phyloP scores from a whole-genome alignment of 164 flowering plant genomes.

The Liquidambar formosana region DNA sequence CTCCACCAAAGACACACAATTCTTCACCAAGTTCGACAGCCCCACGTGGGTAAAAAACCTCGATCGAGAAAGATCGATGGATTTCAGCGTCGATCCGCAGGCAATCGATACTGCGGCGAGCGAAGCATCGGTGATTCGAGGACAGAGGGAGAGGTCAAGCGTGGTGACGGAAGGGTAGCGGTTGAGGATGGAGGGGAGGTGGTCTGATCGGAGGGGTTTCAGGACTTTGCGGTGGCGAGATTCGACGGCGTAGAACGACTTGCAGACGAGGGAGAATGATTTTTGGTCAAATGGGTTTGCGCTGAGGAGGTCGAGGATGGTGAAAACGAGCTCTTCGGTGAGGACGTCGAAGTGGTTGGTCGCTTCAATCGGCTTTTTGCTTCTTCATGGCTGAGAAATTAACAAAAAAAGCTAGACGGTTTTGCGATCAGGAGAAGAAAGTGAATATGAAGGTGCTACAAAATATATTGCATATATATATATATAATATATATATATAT shows the following conservation, averaged over 20 bases:
- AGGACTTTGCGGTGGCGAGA: constrained; percentile 48
- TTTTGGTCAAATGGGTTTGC: constrained; percentile 43
- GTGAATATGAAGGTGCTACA: neutral
- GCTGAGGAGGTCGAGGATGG: constrained; percentile 46
- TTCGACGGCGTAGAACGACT: constrained; percentile 44
- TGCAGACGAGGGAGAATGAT: constrained; percentile 52
- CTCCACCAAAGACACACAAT: constrained; percentile 58
- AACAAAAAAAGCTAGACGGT: no score
- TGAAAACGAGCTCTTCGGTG: constrained; percentile 56
- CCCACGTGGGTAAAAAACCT: constrained; percentile 55
- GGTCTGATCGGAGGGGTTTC: constrained; percentile 48
- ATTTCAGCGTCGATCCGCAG: constrained; percentile 32
- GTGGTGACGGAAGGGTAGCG: constrained; percentile 49
- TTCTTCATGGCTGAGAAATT: constrained; percentile 30
- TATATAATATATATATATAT: neutral
- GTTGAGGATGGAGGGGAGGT: constrained; percentile 37
- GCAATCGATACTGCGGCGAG: constrained; percentile 38
- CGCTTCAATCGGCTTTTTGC: constrained; percentile 14
- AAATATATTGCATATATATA: no score
- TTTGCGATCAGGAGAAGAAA: constrained; percentile 4
- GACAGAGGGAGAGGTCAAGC: constrained; percentile 73
- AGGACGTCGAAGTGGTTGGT: constrained; percentile 50
- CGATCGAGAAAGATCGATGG: constrained; percentile 67
- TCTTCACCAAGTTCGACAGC: constrained; percentile 40
- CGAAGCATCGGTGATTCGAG: constrained; percentile 53